These are phyloP conservation scores for Psilocybe mexicana DNA, from an alignment of 1,284 basidiomycete genomes.

Conservation along the genomic window DNA sequence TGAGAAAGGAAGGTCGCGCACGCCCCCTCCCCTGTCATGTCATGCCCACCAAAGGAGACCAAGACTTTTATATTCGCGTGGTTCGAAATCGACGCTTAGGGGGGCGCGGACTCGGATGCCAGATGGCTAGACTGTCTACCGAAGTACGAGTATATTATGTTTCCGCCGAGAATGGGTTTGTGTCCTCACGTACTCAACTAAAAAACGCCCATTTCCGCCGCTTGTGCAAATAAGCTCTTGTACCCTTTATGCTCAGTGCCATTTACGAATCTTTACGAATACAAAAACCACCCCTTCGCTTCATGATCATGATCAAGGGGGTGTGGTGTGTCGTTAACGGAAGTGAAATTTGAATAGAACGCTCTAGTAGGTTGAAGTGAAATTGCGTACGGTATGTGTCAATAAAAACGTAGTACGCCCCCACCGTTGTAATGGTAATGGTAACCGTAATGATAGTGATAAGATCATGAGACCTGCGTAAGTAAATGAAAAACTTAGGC, in stretches of 20 bases:
- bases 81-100: background rate
- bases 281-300: background rate
- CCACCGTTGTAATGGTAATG: background rate
- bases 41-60: background rate
- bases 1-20: background rate
- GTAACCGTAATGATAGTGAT: background rate
- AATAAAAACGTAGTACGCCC: background rate
- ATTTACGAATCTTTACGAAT: background rate
- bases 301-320: too few relatives aligned
- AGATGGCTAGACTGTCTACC: background rate
- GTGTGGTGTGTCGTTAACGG: background rate
- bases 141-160: background rate
- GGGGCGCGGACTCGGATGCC: too few relatives aligned
- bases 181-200: background rate
- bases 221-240: conserved; percentile 1
- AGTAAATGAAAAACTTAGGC: background rate
- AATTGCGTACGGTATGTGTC: background rate
- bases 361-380: background rate
- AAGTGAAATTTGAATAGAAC: background rate
- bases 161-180: background rate
- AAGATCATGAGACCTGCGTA: conserved; percentile 1
- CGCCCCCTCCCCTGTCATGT: too few relatives aligned
- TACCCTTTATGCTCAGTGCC: background rate
- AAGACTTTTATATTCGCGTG: background rate
- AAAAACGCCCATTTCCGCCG: background rate